Conservation (phyloP, 495 filamentous ascomycete species). For the Aspergillus hancockii region DNA sequence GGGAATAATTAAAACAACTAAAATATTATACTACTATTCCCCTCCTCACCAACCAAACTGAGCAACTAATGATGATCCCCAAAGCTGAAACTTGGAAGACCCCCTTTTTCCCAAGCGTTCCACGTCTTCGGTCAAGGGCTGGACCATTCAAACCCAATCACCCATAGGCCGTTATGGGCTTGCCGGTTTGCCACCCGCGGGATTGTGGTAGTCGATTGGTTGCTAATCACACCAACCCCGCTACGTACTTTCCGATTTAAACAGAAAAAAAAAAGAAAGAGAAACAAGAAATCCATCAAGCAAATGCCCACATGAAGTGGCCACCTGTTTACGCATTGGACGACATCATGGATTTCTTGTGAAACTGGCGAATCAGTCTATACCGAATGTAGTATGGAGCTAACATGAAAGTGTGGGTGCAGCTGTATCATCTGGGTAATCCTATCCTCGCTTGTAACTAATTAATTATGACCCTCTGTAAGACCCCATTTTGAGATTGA, state of each 20-base stretch:
- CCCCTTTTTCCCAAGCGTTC: not conserved
- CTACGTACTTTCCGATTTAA: not conserved
- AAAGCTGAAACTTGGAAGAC: not conserved
- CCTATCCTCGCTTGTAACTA: not conserved
- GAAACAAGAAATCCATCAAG: not conserved
- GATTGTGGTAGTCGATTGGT: constrained; percentile 4
- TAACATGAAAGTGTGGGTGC: not conserved
- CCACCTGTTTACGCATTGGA: constrained; percentile 5
- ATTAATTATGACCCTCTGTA: not conserved
- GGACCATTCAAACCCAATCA: constrained; percentile 2
- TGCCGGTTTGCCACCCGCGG: constrained; percentile 9
- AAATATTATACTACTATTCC: not conserved
- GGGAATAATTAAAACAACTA: not conserved
- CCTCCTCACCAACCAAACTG: not conserved
- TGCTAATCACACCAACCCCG: not conserved
- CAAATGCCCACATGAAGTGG: not conserved
- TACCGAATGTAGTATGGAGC: not conserved
- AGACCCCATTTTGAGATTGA: not conserved
- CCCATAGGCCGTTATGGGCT: constrained; percentile 6
- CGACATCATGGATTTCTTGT: not conserved
- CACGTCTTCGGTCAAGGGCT: constrained; percentile 6
- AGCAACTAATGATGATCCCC: not conserved
- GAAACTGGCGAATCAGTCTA: constrained; percentile 5
- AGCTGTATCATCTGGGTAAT: not conserved
- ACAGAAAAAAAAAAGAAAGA: not conserved